Percentiles rank a stretch among this genome's conserved stretches.
phyloP scores from a whole-genome alignment of 2,329 filamentous ascomycete genomes.

The Colletotrichum lini region DNA sequence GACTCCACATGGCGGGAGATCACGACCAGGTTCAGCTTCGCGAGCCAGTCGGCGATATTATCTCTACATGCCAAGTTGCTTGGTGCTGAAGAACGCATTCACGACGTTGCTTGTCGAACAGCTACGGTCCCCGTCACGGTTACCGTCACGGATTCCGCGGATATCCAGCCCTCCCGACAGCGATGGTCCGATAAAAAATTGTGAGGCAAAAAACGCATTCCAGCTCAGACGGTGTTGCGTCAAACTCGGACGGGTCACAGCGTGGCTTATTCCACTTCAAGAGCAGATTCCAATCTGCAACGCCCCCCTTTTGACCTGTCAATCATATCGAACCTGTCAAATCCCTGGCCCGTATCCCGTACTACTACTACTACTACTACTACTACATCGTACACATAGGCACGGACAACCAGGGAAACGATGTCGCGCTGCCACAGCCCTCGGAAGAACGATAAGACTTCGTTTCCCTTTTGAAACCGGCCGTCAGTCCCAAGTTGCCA shows the following conservation, averaged over 20 bases:
- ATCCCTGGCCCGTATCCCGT: not conserved
- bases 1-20: slow-evolving; percentile 25
- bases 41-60: slow-evolving; percentile 13
- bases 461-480: not conserved
- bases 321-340: slow-evolving; percentile 9
- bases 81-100: not conserved
- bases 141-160: not conserved
- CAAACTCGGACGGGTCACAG: slow-evolving; percentile 29
- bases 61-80: slow-evolving; percentile 17
- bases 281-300: not conserved
- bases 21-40: slow-evolving; percentile 22
- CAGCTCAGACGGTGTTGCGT: slow-evolving; percentile 28
- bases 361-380: not conserved
- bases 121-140: not conserved
- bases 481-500: not conserved
- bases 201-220: slow-evolving; percentile 5
- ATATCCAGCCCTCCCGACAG: too few species aligned
- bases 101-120: not conserved
- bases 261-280: not conserved
- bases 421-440: not conserved
- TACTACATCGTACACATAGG: not conserved
- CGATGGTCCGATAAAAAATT: not conserved
- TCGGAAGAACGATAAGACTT: slow-evolving; percentile 1
- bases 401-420: not conserved
- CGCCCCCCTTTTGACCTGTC: not conserved